Evolutionary conservation across 257 asterid species (phyloP).

Genomic region (Scutellaria baicalensis): DNA sequence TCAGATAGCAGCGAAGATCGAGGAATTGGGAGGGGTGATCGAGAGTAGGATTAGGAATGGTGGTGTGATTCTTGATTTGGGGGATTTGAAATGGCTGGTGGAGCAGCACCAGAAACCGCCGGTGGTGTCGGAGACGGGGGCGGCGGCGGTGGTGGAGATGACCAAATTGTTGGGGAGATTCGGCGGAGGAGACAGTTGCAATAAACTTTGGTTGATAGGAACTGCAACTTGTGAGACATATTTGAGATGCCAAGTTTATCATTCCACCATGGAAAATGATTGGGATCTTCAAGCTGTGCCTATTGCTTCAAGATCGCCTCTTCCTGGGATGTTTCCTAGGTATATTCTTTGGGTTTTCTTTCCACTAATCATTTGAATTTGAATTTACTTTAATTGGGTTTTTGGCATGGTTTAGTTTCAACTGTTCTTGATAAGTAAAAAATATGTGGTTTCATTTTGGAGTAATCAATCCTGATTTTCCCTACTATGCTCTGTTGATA

Average conservation of each 20-base stretch:
- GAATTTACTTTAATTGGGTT: slow-evolving; percentile 3
- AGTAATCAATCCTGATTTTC: no score
- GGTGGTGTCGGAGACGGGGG: slow-evolving; percentile 52
- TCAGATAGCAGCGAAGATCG: slow-evolving; percentile 40
- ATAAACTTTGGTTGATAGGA: slow-evolving; percentile 79
- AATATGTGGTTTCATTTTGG: not conserved
- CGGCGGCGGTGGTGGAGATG: slow-evolving; percentile 61
- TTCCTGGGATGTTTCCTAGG: slow-evolving; percentile 74
- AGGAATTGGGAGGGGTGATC: slow-evolving; percentile 46
- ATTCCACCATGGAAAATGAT: slow-evolving; percentile 84
- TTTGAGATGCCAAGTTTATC: slow-evolving; percentile 93
- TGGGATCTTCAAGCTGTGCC: slow-evolving; percentile 98
- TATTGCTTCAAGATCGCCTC: slow-evolving; percentile 71
- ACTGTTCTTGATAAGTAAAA: not conserved
- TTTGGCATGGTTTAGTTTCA: not conserved
- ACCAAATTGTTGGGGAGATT: slow-evolving; percentile 39
- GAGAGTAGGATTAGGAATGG: slow-evolving; percentile 43
- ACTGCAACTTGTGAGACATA: slow-evolving; percentile 93
- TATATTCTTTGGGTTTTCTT: slow-evolving; percentile 12
- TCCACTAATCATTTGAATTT: not conserved
- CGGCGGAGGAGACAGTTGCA: slow-evolving; percentile 23
- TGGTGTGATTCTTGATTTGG: slow-evolving; percentile 78
- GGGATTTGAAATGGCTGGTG: slow-evolving; percentile 93
- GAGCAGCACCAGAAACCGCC: slow-evolving; percentile 57
- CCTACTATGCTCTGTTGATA: not conserved